These are phyloP conservation scores for Lodderomyces margitis DNA, from an alignment of 1,139 yeast genomes.

Conservation along the genomic window DNA sequence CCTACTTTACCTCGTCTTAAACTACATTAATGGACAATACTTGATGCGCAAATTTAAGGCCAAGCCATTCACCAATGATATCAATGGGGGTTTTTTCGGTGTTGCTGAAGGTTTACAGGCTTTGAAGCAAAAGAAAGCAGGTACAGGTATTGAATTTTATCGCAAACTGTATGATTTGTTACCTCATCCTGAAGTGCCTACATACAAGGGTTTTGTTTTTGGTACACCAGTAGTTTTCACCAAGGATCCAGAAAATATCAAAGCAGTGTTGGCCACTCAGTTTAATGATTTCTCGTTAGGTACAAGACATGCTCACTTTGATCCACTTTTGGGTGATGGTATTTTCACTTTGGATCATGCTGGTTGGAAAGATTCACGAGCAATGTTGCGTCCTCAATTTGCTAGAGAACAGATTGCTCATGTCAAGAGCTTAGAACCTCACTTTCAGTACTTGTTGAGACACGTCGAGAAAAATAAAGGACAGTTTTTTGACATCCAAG, in stretches of 20 bases:
- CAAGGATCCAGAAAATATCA: slow-evolving; percentile 30
- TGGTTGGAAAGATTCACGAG: slow-evolving; percentile 55
- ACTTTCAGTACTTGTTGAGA: slow-evolving; percentile 34
- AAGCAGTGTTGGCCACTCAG: slow-evolving; percentile 37
- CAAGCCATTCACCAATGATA: slow-evolving; percentile 15
- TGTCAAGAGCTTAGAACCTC: slow-evolving; percentile 42
- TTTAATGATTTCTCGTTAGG: slow-evolving; percentile 53
- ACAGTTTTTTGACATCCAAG: slow-evolving; percentile 32
- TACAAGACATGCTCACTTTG: slow-evolving; percentile 34
- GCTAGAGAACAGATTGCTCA: slow-evolving; percentile 53
- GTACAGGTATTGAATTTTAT: slow-evolving; percentile 13
- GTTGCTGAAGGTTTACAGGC: slow-evolving; percentile 15
- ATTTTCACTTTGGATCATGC: slow-evolving; percentile 54
- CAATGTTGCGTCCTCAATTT: slow-evolving; percentile 50
- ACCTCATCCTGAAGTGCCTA: slow-evolving; percentile 14
- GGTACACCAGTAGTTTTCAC: slow-evolving; percentile 19
- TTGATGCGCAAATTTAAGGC: slow-evolving; percentile 18
- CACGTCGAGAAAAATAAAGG: slow-evolving; percentile 28
- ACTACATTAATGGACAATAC: slow-evolving; percentile 1
- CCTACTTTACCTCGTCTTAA: slow-evolving; percentile 3
- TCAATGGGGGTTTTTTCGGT: slow-evolving; percentile 18
- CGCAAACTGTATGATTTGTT: slow-evolving; percentile 11
- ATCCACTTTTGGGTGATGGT: slow-evolving; percentile 51
- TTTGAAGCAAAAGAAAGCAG: slow-evolving; percentile 15
- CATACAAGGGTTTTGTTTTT: slow-evolving; percentile 18